These are phyloP conservation scores for Globisporangium barbulae DNA, from an alignment of 352 stramenopile genomes.

Conservation along the genomic window DNA sequence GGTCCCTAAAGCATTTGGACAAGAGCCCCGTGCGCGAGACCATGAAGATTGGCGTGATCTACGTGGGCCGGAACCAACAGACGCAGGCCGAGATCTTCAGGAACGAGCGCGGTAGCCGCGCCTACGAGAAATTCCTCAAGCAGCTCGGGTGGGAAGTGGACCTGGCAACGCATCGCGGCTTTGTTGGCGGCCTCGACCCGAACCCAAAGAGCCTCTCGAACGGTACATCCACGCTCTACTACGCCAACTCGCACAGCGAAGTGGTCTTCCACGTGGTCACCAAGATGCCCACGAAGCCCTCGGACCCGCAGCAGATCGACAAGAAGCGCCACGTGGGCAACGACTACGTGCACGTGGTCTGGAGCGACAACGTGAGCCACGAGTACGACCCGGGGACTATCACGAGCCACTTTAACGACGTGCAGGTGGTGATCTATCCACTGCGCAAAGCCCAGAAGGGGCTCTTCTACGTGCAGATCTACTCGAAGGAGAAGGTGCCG, in stretches of 20 bases:
- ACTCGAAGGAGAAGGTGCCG: conserved; percentile 80
- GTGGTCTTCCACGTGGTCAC: conserved; percentile 88
- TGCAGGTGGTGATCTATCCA: conserved; percentile 84
- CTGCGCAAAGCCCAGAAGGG: conserved; percentile 57
- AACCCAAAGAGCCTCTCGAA: conserved; percentile 85
- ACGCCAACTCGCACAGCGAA: conserved; percentile 77
- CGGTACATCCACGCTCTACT: conserved; percentile 69
- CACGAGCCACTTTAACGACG: conserved; percentile 88
- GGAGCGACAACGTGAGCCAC: conserved; percentile 76
- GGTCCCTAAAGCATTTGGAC: conserved; percentile 80
- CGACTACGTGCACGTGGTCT: conserved; percentile 86
- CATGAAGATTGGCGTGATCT: conserved; percentile 89
- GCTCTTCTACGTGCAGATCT: conserved; percentile 73
- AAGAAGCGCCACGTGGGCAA: conserved; percentile 89
- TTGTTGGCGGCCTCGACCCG: conserved; percentile 69
- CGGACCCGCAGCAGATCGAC: conserved; percentile 83
- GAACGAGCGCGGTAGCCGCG: conserved; percentile 62
- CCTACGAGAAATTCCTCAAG: conserved; percentile 69
- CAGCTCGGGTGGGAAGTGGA: conserved; percentile 81
- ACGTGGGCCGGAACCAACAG: conserved; percentile 72
- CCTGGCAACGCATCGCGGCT: conserved; percentile 63
- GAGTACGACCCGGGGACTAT: conserved; percentile 84
- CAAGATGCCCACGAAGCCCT: conserved; percentile 82
- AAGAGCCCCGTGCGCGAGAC: conserved; percentile 86
- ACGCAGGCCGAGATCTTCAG: conserved; percentile 77